Percentiles rank a stretch among this genome's conserved stretches.
Conservation (phyloP, 2,329 filamentous ascomycete species). For the Stylonectria norvegica region DNA sequence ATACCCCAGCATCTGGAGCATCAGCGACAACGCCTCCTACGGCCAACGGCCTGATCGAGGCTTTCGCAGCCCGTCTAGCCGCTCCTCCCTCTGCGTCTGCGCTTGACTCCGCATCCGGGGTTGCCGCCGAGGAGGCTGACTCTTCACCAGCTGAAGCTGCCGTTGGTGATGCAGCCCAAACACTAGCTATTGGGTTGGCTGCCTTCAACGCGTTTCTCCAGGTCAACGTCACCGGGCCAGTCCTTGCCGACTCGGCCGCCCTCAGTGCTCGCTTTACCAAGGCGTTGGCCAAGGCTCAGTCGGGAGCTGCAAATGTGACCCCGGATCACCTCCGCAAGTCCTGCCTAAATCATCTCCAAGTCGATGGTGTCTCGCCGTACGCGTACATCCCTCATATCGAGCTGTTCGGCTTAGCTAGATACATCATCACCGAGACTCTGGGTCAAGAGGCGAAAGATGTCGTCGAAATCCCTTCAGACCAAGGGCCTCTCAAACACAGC, state of each 20-base stretch:
- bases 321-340: constrained; percentile 47
- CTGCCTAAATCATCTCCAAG: constrained; percentile 65
- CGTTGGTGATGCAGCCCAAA: constrained; percentile 9
- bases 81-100: constrained; percentile 4
- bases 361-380: constrained; percentile 86
- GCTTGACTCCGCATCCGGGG: constrained; percentile 2
- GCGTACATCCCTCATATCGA: constrained; percentile 79
- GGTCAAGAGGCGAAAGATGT: constrained; percentile 19
- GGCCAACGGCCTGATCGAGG: constrained; percentile 15
- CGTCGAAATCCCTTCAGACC: constrained; percentile 24
- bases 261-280: constrained; percentile 40
- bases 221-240: constrained; percentile 82
- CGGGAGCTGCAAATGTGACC: constrained; percentile 4
- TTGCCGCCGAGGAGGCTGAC: not conserved
- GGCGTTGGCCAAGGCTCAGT: constrained; percentile 30
- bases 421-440: constrained; percentile 39
- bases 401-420: constrained; percentile 70
- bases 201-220: constrained; percentile 75
- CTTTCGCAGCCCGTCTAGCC: constrained; percentile 14
- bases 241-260: constrained; percentile 44
- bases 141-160: not conserved
- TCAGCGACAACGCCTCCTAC: not conserved
- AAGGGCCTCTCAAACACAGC: constrained; percentile 42
- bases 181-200: constrained; percentile 32
- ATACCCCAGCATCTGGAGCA: not conserved